Base-by-base conservation (phyloP, 2,329 filamentous ascomycete species). In the Huntiella moniliformis region DNA sequence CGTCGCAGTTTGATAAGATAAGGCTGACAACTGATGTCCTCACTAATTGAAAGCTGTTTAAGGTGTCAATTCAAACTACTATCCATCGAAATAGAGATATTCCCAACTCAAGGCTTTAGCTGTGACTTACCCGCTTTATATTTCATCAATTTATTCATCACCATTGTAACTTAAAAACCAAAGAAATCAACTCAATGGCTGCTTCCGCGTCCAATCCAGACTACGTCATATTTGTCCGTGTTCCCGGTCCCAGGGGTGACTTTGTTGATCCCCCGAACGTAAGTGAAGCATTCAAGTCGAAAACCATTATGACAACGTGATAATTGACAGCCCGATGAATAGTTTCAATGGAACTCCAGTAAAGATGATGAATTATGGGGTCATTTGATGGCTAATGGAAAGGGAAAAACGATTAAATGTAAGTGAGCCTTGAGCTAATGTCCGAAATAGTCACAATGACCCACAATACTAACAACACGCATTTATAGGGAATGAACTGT, bases 321-420 rank as follows among this genome's bases (percentile, higher is more conserved):
- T 47, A 18, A 38, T 35, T 35, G n/a, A 18, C 17, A 11, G 12
- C 28, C 15, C 12, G 13, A 37, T n/a, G 13, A 3, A 15, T 15
- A 49, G 47, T 42, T 43, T 33, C 18, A 85, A 60, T 98, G 91
- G 91, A 79, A 87, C 61, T 71, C 79, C 1, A 67, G 71, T 16
- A 96, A 95, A 60, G 91, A 96, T 57, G 81, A 84, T 50, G 77
- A 77, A 7, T 63, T 98, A 12, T 98, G 91, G 91, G 83, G 83
- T 60, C 76, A 94, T 44, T 73, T 96, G 4, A 93, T 86, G 0
- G 79, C 79, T 51, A 77, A 80, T 31, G 77, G 82, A 2, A 84
- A 85, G 57, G 82, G 77, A 48, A 82, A 93, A 38, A 37, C 42
- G 56, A 77, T 95, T 56, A 77, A 96, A 59, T 98, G 88, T 92